Percentiles rank a stretch among this genome's conserved stretches.
phyloP scores from a whole-genome alignment of 176 grass and related monocot species.

The Carex myosuroides region DNA sequence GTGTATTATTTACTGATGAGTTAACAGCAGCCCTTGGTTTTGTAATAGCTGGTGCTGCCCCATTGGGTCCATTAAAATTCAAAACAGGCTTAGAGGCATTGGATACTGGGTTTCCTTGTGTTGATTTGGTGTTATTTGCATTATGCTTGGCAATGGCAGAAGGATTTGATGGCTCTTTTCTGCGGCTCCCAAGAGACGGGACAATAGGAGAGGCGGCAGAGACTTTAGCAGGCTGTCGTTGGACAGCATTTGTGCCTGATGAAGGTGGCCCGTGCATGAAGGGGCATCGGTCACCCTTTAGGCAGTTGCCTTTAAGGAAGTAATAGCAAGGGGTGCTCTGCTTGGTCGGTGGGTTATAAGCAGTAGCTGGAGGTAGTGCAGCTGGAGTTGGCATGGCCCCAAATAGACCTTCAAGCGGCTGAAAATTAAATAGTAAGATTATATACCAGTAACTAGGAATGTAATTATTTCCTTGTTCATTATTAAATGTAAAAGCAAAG shows the following conservation, averaged over 20 bases:
- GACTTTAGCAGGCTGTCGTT: conserved; percentile 40
- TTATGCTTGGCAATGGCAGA: neutral
- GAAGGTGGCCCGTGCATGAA: conserved; percentile 66
- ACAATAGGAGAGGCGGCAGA: conserved; percentile 31
- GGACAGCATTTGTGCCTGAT: conserved; percentile 26
- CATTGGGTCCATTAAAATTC: conserved; percentile 4
- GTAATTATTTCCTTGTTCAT: neutral
- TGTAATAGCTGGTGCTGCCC: neutral
- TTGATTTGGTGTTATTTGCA: conserved; percentile 21
- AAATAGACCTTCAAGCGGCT: conserved; percentile 82
- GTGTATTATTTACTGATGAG: neutral
- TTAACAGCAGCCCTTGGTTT: neutral
- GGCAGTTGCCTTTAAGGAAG: conserved; percentile 84
- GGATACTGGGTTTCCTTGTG: neutral
- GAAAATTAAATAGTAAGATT: conserved; percentile 30
- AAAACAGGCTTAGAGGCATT: conserved; percentile 32
- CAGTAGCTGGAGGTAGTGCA: conserved; percentile 22
- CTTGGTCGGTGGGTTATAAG: conserved; percentile 38
- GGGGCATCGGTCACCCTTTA: conserved; percentile 84
- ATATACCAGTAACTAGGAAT: conserved; percentile 17
- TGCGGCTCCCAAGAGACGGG: conserved; percentile 26
- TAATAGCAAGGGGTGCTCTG: conserved; percentile 91
- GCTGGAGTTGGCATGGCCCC: conserved; percentile 34
- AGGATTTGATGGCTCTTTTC: conserved; percentile 15
- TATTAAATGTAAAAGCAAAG: neutral